Evolutionary conservation across 345 rosid species (phyloP).

Genomic region (Kernera saxatilis): DNA sequence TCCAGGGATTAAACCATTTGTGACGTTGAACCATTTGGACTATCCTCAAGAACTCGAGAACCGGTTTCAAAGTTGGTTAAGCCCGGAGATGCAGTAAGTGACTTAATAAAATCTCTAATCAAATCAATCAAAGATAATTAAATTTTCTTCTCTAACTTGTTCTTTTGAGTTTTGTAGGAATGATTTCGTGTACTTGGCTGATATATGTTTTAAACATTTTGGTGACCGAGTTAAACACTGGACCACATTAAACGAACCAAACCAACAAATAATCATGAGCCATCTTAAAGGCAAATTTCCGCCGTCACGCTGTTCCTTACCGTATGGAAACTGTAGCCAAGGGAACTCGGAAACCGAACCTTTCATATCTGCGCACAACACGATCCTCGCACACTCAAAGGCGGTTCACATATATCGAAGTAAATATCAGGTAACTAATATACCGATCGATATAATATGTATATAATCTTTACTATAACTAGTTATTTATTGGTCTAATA

Average conservation of each 20-base stretch:
- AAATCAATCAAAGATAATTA: no score
- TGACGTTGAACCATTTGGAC: slow-evolving; percentile 63
- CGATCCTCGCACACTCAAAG: slow-evolving; percentile 54
- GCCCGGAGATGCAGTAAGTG: slow-evolving; percentile 52
- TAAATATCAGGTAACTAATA: slow-evolving; percentile 48
- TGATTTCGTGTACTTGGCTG: slow-evolving; percentile 48
- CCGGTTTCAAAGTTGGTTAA: slow-evolving; percentile 72
- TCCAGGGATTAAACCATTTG: slow-evolving; percentile 71
- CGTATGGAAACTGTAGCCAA: slow-evolving; percentile 40
- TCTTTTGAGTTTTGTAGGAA: slow-evolving; percentile 31
- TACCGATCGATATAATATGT: neutral
- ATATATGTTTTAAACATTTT: slow-evolving; percentile 48
- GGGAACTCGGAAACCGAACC: slow-evolving; percentile 57
- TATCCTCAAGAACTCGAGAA: slow-evolving; percentile 72
- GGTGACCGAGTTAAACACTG: slow-evolving; percentile 59
- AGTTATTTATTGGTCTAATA: neutral
- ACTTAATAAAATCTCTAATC: neutral
- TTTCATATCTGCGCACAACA: slow-evolving; percentile 48
- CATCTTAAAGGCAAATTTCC: slow-evolving; percentile 38
- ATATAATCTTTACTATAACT: neutral
- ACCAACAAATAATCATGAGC: slow-evolving; percentile 25
- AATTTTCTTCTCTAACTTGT: no score
- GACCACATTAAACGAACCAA: slow-evolving; percentile 60
- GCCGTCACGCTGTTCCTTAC: slow-evolving; percentile 45
- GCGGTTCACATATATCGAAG: slow-evolving; percentile 44